phyloP scores from a whole-genome alignment of 352 stramenopile species.

The Pythium rhizo-oryzae region DNA sequence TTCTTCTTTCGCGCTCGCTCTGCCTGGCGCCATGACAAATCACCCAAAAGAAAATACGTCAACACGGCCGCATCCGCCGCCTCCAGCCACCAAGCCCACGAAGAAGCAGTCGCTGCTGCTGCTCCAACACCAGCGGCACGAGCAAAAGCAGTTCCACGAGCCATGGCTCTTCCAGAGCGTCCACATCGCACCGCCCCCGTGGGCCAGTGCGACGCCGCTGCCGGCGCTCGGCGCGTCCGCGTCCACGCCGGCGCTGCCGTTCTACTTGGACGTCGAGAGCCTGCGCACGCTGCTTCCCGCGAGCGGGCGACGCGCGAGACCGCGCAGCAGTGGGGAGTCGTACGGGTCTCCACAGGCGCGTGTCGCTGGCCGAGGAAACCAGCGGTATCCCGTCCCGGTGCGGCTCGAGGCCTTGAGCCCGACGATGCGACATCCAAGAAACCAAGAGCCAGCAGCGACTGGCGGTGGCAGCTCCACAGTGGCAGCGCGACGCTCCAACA shows the following conservation, averaged over 20 bases:
- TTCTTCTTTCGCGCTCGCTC: too few species aligned
- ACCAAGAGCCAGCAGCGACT: not conserved
- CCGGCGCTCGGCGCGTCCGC: slow-evolving; percentile 7
- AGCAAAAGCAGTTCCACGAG: slow-evolving; percentile 36
- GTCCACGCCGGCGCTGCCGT: slow-evolving; percentile 34
- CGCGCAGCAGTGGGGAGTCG: slow-evolving; percentile 24
- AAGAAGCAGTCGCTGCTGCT: slow-evolving; percentile 35
- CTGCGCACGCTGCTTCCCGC: slow-evolving; percentile 58
- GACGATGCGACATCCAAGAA: not conserved
- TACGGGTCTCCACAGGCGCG: slow-evolving; percentile 23
- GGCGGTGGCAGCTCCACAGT: not conserved
- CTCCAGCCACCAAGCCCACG: too few species aligned
- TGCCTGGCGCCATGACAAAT: slow-evolving; percentile 23
- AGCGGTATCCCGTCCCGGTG: slow-evolving; percentile 25
- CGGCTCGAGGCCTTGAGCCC: slow-evolving; percentile 47
- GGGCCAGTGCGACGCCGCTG: not conserved
- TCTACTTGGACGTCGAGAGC: slow-evolving; percentile 70
- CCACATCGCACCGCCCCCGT: slow-evolving; percentile 36
- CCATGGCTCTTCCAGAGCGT: slow-evolving; percentile 79
- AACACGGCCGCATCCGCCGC: too few species aligned
- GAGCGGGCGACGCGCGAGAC: slow-evolving; percentile 17
- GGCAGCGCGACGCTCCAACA: not conserved
- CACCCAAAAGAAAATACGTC: not conserved
- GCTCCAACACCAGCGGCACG: slow-evolving; percentile 11
- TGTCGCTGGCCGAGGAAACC: slow-evolving; percentile 12